These are phyloP conservation scores for Delphinella strobiligena DNA, from an alignment of 2,329 filamentous ascomycete species.

Conservation along the genomic window DNA sequence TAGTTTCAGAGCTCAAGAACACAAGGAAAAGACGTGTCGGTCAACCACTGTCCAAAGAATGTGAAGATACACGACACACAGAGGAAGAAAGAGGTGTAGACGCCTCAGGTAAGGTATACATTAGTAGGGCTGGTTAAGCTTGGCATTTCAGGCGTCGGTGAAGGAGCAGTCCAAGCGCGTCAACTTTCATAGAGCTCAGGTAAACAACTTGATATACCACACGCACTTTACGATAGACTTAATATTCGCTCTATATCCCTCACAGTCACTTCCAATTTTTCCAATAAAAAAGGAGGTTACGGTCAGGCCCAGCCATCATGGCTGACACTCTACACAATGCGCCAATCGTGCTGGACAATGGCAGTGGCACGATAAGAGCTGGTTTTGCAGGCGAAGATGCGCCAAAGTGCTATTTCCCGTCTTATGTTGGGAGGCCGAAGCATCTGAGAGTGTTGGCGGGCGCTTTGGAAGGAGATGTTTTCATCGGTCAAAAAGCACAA, in stretches of 20 bases:
- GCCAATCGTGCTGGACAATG: constrained; percentile 97
- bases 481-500: constrained; percentile 86
- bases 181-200: background rate
- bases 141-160: background rate
- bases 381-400: constrained; percentile 94
- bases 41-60: too few species aligned
- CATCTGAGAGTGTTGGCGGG: constrained; percentile 92
- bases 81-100: too few species aligned
- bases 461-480: constrained; percentile 89
- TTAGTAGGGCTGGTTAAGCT: too few species aligned
- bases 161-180: background rate
- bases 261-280: too few species aligned
- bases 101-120: too few species aligned
- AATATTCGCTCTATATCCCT: too few species aligned
- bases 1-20: too few species aligned
- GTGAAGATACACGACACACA: too few species aligned
- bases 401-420: constrained; percentile 94
- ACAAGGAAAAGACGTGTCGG: too few species aligned
- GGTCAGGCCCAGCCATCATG: constrained; percentile 34
- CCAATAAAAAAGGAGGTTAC: too few species aligned
- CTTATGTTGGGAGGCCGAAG: constrained; percentile 92
- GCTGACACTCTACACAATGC: constrained; percentile 76
- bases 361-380: constrained; percentile 91
- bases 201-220: too few species aligned
- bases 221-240: too few species aligned